A percentile compares a stretch with the other conserved stretches of the same genome.
These are phyloP conservation scores for Retiboletus flavoniger DNA, from an alignment of 1,284 basidiomycete genomes.

Conservation along the genomic window DNA sequence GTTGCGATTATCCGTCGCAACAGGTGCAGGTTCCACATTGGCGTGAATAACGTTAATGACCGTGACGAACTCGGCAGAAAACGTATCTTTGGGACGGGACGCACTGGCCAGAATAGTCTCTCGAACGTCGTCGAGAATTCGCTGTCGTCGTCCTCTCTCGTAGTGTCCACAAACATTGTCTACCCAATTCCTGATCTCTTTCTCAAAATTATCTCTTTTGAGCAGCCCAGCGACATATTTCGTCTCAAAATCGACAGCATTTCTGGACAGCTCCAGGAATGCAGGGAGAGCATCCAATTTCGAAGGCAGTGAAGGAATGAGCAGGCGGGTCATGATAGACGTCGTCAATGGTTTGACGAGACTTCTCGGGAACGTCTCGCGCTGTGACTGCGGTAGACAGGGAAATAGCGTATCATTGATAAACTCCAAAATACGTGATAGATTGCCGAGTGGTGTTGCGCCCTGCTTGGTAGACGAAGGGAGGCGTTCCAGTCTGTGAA, in stretches of 20 bases:
- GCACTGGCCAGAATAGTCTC: slow-evolving; percentile 42
- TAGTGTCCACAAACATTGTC: slow-evolving; percentile 66
- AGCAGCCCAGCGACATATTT: slow-evolving; percentile 50
- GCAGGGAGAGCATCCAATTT: slow-evolving; percentile 54
- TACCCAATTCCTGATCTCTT: slow-evolving; percentile 60
- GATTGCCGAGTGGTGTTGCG: slow-evolving; percentile 45
- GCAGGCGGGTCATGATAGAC: slow-evolving; percentile 61
- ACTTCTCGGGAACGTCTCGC: slow-evolving; percentile 46
- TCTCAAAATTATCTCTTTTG: slow-evolving; percentile 48
- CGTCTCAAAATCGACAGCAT: slow-evolving; percentile 64
- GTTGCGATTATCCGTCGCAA: slow-evolving; percentile 4
- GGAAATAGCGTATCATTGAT: slow-evolving; percentile 54
- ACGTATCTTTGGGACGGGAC: slow-evolving; percentile 29
- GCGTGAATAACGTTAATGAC: neutral
- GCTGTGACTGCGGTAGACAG: slow-evolving; percentile 49
- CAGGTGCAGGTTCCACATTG: neutral
- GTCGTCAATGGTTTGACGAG: slow-evolving; percentile 57
- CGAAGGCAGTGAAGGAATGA: slow-evolving; percentile 67
- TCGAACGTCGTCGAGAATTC: slow-evolving; percentile 60
- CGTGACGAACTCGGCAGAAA: slow-evolving; percentile 37
- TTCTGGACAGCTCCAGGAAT: slow-evolving; percentile 57
- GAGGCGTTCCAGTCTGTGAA: slow-evolving; percentile 46
- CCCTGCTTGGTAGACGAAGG: slow-evolving; percentile 45
- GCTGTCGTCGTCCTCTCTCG: slow-evolving; percentile 63
- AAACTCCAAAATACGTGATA: slow-evolving; percentile 56